Base-by-base conservation (phyloP, 78 protist genomes). In the Cavenderia fasciculata region DNA sequence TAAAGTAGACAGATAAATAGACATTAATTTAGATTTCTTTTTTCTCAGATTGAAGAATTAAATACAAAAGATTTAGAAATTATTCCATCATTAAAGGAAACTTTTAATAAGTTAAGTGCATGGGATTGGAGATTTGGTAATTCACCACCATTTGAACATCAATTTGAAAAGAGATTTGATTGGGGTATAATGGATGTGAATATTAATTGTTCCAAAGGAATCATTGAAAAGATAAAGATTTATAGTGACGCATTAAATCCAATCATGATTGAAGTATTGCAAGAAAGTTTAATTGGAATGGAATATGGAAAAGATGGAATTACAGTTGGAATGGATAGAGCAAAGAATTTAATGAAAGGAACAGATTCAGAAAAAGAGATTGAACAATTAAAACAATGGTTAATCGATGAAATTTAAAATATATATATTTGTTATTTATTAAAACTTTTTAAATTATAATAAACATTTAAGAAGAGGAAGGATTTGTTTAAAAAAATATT, bases 91-190 rank as follows among this genome's bases (percentile, higher is more conserved):
- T 59, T 87, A 10, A 87, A 87, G 33, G 78, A 87, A 38, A 63
- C 66, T 0, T 87, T 63, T 63, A 68, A 87, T 16, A 27, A 34
- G 1, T 36, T 87, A 12, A 41, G 38, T 7, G 59, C 62, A 11
- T 87, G 93, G 93, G 93, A 87, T 12, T 87, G 93, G 93, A 59
- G 93, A 29, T 87, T 36, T 49, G 93, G 93, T 33, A 49, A 41
- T 29, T 54, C 77, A 25, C 94, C 94, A 54, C 29, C n/a, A 7
- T 89, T 89, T 89, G 94, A 73, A 3, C 86, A 73, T 63, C 86
- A 75, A 41, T 89, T 89, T 54, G 94, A 89, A 43, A 75, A 59
- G 18, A 49, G 94, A 52, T 89, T 89, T 57, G 61, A 63, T 38
- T 89, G 94, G 94, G 94, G 94, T 8, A 31, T 63, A 19, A 38